These are phyloP conservation scores for Globisporangium nodosum DNA, from an alignment of 352 stramenopile genomes.

Conservation along the genomic window DNA sequence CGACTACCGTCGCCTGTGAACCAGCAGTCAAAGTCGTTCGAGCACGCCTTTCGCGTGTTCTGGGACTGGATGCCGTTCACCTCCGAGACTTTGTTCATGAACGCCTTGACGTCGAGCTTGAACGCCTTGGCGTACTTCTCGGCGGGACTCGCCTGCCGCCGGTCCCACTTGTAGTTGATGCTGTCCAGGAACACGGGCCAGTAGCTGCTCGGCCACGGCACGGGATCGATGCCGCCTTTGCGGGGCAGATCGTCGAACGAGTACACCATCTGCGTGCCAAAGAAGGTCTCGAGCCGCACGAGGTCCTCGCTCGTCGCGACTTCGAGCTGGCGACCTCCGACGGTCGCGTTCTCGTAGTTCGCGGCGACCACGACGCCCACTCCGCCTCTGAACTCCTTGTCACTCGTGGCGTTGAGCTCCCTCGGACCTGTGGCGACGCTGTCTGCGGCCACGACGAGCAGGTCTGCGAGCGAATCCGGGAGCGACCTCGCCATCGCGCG, in stretches of 20 bases:
- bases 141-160: slow-evolving; percentile 25
- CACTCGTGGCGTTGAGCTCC: background rate
- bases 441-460: slow-evolving; percentile 4
- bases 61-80: slow-evolving; percentile 36
- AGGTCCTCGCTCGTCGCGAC: slow-evolving; percentile 26
- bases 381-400: background rate
- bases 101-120: slow-evolving; percentile 20
- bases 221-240: slow-evolving; percentile 28
- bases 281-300: slow-evolving; percentile 40
- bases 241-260: slow-evolving; percentile 36
- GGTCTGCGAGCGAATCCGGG: slow-evolving; percentile 8
- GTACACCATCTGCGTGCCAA: slow-evolving; percentile 26
- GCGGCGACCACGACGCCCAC: slow-evolving; percentile 2
- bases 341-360: slow-evolving; percentile 2
- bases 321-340: slow-evolving; percentile 3
- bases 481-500: slow-evolving; percentile 6
- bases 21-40: slow-evolving; percentile 23
- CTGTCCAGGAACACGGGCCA: slow-evolving; percentile 57
- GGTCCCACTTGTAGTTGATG: slow-evolving; percentile 50
- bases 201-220: slow-evolving; percentile 66
- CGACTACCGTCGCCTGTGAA: slow-evolving; percentile 4
- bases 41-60: slow-evolving; percentile 20
- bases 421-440: background rate
- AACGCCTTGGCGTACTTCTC: slow-evolving; percentile 52
- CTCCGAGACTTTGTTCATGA: slow-evolving; percentile 39